A percentile compares a stretch with the other conserved stretches of the same genome.
Evolutionary conservation across 192 early-diverging fungal species (phyloP).

Genomic region (Endogone sp.): DNA sequence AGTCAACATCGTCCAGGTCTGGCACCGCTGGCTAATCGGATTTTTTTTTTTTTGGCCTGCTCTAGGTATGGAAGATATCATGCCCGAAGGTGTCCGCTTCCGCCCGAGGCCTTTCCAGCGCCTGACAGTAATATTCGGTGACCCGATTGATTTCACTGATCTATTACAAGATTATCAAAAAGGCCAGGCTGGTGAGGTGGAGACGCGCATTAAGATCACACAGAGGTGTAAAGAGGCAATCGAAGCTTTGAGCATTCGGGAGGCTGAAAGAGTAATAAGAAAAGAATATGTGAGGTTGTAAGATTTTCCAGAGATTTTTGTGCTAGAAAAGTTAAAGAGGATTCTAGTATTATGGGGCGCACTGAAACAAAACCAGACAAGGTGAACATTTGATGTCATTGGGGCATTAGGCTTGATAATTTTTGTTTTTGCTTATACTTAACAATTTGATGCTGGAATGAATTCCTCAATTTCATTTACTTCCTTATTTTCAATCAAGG

Average conservation of each 20-base stretch:
- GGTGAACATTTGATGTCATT: no score
- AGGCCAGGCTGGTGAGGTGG: conserved; percentile 39
- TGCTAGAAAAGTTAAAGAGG: no score
- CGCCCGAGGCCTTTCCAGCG: conserved; percentile 49
- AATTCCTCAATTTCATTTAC: no score
- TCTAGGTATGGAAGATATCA: conserved; percentile 51
- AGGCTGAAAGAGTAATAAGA: no score
- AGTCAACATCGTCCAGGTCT: not conserved
- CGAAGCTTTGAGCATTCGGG: conserved; percentile 38
- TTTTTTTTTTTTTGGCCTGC: conserved; percentile 21
- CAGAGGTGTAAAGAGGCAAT: conserved; percentile 42
- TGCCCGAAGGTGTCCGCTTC: conserved; percentile 53
- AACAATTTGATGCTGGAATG: no score
- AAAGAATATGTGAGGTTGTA: no score
- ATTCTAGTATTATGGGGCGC: no score
- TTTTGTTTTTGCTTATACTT: no score
- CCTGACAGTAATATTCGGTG: conserved; percentile 64
- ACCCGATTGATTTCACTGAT: conserved; percentile 66
- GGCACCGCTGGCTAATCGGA: not conserved
- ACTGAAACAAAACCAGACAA: no score
- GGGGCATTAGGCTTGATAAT: no score
- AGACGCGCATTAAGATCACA: conserved; percentile 52
- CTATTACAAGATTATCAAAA: conserved; percentile 53
- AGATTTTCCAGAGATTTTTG: no score
- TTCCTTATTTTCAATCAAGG: no score